Conservation (phyloP, 768 basidiomycete species). For the Suillus placidus region DNA sequence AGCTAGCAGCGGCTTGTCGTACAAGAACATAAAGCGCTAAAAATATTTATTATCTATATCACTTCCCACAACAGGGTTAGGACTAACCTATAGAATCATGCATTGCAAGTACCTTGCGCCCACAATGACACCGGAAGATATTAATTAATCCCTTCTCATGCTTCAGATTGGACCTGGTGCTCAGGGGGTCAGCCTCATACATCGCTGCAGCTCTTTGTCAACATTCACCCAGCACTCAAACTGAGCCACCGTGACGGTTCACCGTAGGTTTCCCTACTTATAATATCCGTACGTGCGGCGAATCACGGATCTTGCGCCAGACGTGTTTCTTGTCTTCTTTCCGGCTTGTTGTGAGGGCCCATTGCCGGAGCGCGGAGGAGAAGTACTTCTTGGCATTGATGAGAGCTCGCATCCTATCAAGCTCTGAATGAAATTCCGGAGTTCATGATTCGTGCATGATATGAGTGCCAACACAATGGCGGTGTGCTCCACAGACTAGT, state of each 20-base stretch:
- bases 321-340: not conserved
- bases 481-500: not conserved
- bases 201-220: not conserved
- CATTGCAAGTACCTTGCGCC: slow-evolving; percentile 1
- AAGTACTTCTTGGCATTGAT: not conserved
- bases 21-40: not conserved
- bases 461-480: not conserved
- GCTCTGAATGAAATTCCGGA: not conserved
- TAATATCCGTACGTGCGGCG: not conserved
- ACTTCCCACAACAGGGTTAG: slow-evolving; percentile 4
- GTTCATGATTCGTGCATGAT: not conserved
- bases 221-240: too few relatives aligned
- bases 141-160: not conserved
- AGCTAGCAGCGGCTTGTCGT: not conserved
- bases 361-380: not conserved
- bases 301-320: not conserved
- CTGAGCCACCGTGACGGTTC: too few relatives aligned
- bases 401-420: not conserved
- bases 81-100: not conserved
- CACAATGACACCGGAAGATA: not conserved
- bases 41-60: not conserved
- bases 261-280: too few relatives aligned
- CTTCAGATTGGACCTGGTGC: not conserved
- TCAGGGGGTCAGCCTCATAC: not conserved
- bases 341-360: not conserved